Evolutionary conservation across 192 early-diverging fungal genomes (phyloP).

Genomic region (Coemansia sp.): DNA sequence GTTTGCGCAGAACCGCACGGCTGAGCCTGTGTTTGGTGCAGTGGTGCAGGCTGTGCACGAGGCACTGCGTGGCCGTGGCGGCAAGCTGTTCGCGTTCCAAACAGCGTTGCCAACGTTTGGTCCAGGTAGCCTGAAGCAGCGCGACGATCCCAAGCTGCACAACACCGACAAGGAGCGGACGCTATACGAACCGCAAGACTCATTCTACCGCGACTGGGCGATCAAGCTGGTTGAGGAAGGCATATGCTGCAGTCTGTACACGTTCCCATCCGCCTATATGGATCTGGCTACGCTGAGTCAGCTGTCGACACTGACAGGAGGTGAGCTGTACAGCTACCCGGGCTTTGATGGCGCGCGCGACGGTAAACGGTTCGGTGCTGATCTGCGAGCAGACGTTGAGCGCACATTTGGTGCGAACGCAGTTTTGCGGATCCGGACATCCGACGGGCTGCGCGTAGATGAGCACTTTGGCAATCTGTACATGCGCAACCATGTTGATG

Average conservation of each 20-base stretch:
- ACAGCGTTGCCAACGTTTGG: constrained; percentile 82
- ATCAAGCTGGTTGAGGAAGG: constrained; percentile 79
- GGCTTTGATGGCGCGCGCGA: constrained; percentile 76
- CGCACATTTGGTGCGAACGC: constrained; percentile 86
- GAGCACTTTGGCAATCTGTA: constrained; percentile 94
- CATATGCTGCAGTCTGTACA: constrained; percentile 82
- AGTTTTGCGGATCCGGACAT: constrained; percentile 83
- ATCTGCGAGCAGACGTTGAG: constrained; percentile 67
- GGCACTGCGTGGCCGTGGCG: constrained; percentile 77
- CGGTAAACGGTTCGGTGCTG: constrained; percentile 67
- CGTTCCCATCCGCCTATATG: constrained; percentile 85
- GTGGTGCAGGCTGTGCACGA: constrained; percentile 70
- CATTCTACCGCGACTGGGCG: constrained; percentile 81
- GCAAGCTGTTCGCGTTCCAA: constrained; percentile 88
- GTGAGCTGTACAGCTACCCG: constrained; percentile 77
- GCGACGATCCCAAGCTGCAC: constrained; percentile 88
- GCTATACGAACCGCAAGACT: constrained; percentile 82
- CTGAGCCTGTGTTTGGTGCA: constrained; percentile 78
- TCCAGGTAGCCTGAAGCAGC: constrained; percentile 79
- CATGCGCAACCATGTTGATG: constrained; percentile 87
- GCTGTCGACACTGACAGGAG: constrained; percentile 82
- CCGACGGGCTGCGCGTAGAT: constrained; percentile 79
- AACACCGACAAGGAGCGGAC: constrained; percentile 88
- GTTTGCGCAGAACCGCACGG: constrained; percentile 73
- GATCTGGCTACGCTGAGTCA: constrained; percentile 83